These are phyloP conservation scores for Salix udensis DNA, from an alignment of 345 rosid genomes.

Conservation along the genomic window DNA sequence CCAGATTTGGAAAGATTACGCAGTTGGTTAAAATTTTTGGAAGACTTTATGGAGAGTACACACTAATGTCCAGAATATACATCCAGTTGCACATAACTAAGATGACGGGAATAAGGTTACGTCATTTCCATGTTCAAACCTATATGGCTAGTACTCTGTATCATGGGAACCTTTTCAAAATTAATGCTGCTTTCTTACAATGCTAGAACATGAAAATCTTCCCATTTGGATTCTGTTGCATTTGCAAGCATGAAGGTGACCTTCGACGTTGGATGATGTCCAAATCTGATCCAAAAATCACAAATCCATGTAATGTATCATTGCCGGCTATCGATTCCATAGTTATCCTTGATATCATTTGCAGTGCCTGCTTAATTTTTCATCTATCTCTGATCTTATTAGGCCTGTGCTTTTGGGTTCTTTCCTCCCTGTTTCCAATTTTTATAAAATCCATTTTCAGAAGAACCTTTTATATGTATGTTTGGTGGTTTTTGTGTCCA, in stretches of 20 bases:
- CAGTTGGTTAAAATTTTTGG: not conserved
- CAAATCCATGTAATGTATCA: not conserved
- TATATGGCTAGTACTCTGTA: not conserved
- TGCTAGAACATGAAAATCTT: not conserved
- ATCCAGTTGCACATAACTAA: not conserved
- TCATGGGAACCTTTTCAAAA: not conserved
- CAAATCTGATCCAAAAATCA: not conserved
- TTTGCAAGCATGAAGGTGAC: not conserved
- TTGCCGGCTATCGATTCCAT: not conserved
- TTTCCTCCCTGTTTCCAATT: not conserved
- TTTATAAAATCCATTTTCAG: not conserved
- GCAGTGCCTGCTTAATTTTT: not conserved
- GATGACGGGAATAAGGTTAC: not conserved
- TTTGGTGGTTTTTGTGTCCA: not conserved
- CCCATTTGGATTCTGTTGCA: not conserved
- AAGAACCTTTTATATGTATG: not conserved
- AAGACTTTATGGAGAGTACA: not conserved
- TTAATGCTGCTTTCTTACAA: not conserved
- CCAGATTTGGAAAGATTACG: not conserved
- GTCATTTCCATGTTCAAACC: not conserved
- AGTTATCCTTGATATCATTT: not conserved
- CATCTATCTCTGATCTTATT: not conserved
- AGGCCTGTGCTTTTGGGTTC: not conserved
- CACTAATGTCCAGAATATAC: not conserved
- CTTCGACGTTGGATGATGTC: not conserved